phyloP scores from a whole-genome alignment of 148 eudicot species.

The Bassia scoparia region DNA sequence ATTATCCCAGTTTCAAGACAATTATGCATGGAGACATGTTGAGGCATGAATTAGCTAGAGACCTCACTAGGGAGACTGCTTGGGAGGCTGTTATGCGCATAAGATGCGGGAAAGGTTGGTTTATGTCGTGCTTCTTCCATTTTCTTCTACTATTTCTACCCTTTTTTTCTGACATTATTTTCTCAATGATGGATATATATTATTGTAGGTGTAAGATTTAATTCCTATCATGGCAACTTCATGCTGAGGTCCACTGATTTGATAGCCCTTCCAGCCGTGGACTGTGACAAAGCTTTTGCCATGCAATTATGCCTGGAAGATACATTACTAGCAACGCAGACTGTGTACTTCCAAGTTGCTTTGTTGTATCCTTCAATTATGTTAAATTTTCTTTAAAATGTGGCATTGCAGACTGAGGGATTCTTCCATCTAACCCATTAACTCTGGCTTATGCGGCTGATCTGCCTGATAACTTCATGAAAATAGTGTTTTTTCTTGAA shows the following conservation, averaged over 20 bases:
- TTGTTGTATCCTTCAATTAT: slow-evolving; percentile 77
- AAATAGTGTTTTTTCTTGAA: no score
- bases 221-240: slow-evolving; percentile 93
- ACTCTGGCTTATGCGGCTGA: not conserved
- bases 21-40: slow-evolving; percentile 69
- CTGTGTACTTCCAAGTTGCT: slow-evolving; percentile 94
- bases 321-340: slow-evolving; percentile 63
- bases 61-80: slow-evolving; percentile 95
- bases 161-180: not conserved
- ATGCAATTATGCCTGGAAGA: slow-evolving; percentile 90
- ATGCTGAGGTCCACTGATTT: slow-evolving; percentile 97
- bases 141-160: not conserved
- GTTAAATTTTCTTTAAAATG: not conserved
- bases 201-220: slow-evolving; percentile 72
- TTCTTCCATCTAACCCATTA: not conserved
- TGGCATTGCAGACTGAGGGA: not conserved
- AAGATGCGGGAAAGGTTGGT: slow-evolving; percentile 93
- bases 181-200: not conserved
- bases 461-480: not conserved
- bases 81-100: slow-evolving; percentile 99
- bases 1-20: slow-evolving; percentile 79
- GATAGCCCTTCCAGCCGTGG: slow-evolving; percentile 96
- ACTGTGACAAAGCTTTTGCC: slow-evolving; percentile 94
- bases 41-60: slow-evolving; percentile 82
- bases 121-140: slow-evolving; percentile 9